Percentiles rank a stretch among this genome's conserved stretches.
Evolutionary conservation across 192 early-diverging fungal genomes (phyloP).

Genomic region (Thamnidium elegans): DNA sequence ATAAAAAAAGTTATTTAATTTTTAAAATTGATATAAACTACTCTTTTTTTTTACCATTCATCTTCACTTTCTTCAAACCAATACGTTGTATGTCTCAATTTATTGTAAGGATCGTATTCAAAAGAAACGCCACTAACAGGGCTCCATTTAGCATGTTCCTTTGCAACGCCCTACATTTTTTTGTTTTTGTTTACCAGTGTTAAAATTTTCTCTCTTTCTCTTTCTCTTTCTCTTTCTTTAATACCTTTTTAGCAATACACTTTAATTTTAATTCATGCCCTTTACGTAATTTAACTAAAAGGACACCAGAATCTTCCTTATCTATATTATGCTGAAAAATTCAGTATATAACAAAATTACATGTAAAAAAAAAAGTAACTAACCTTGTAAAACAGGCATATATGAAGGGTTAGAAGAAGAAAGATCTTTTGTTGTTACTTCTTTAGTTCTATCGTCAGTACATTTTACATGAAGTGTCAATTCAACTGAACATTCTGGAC

Average conservation of each 20-base stretch:
- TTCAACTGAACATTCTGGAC: constrained; percentile 87
- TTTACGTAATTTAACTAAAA: constrained; percentile 85
- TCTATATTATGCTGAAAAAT: constrained; percentile 14
- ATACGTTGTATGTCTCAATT: constrained; percentile 82
- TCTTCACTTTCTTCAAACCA: constrained; percentile 88
- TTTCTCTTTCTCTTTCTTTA: neutral
- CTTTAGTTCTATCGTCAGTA: constrained; percentile 68
- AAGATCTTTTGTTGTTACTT: constrained; percentile 83
- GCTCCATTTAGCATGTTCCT: constrained; percentile 98
- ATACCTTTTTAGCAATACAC: constrained; percentile 88
- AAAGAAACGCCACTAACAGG: constrained; percentile 86
- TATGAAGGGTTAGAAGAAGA: constrained; percentile 70
- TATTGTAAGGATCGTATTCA: constrained; percentile 98
- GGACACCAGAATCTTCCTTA: constrained; percentile 69
- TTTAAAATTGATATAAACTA: neutral
- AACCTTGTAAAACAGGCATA: constrained; percentile 63
- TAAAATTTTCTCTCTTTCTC: neutral
- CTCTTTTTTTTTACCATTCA: constrained; percentile 68
- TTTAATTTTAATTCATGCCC: constrained; percentile 90
- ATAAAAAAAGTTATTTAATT: neutral
- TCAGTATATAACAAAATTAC: constrained; percentile 4
- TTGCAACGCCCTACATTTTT: constrained; percentile 71
- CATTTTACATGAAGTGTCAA: constrained; percentile 84
- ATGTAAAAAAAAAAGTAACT: neutral
- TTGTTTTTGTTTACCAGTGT: too few species aligned